A percentile compares a stretch with the other conserved stretches of the same genome.
Conservation (phyloP, 352 stramenopile species). For the Pythium oligandrum region DNA sequence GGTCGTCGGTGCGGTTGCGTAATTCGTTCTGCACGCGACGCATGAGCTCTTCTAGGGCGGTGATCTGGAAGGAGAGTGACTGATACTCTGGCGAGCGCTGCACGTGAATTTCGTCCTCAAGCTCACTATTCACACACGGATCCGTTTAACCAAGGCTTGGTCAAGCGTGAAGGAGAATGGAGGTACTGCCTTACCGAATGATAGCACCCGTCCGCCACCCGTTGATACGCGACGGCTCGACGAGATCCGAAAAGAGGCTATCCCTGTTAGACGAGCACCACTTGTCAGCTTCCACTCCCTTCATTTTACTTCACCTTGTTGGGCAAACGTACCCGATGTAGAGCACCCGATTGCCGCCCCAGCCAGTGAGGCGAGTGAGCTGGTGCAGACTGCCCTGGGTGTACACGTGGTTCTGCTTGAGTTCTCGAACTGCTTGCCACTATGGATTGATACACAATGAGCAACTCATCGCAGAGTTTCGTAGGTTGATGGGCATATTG, state of each 20-base stretch:
- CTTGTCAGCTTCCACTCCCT: too few relatives aligned
- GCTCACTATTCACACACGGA: slow-evolving; percentile 40
- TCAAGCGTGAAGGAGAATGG: neutral
- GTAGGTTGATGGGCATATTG: slow-evolving; percentile 14
- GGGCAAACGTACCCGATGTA: slow-evolving; percentile 83
- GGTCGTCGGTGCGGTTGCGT: slow-evolving; percentile 23
- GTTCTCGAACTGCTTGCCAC: slow-evolving; percentile 60
- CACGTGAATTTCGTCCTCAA: slow-evolving; percentile 81
- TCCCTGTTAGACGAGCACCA: slow-evolving; percentile 36
- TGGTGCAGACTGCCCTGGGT: slow-evolving; percentile 73
- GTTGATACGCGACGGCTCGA: slow-evolving; percentile 90
- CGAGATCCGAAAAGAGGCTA: slow-evolving; percentile 92
- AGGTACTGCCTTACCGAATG: slow-evolving; percentile 51
- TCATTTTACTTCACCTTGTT: too few relatives aligned
- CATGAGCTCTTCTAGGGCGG: slow-evolving; percentile 58
- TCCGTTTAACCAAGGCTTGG: neutral
- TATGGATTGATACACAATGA: slow-evolving; percentile 13
- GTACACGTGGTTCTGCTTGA: slow-evolving; percentile 69
- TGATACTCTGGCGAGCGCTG: slow-evolving; percentile 58
- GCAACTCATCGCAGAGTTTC: slow-evolving; percentile 35
- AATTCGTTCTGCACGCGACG: slow-evolving; percentile 57
- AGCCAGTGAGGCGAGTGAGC: slow-evolving; percentile 53
- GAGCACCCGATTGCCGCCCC: slow-evolving; percentile 78
- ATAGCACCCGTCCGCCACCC: slow-evolving; percentile 92
- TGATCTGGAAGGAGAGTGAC: slow-evolving; percentile 58